A percentile compares a stretch with the other conserved stretches of the same genome.
Conservation (phyloP, 768 basidiomycete species). For the Tylopilus felleus region DNA sequence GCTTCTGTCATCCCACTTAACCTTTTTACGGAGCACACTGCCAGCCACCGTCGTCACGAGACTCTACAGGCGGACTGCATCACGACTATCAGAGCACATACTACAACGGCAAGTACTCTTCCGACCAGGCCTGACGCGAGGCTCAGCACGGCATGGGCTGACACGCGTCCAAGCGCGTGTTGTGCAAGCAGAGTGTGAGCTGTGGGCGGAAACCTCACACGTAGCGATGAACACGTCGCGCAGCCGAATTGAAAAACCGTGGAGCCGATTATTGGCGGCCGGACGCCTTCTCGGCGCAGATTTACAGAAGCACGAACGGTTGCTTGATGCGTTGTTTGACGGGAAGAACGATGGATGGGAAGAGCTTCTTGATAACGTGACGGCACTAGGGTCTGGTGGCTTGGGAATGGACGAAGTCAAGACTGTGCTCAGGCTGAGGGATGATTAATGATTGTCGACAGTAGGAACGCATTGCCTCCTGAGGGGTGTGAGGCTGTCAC, state of each 20-base stretch:
- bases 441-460: conserved; percentile 39
- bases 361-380: conserved; percentile 39
- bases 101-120: conserved; percentile 80
- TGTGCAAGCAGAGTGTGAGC: conserved; percentile 67
- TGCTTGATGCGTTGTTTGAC: conserved; percentile 15
- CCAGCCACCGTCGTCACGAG: conserved; percentile 53
- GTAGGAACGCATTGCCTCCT: background rate
- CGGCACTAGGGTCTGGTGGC: conserved; percentile 57
- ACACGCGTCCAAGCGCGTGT: conserved; percentile 49
- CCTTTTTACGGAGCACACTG: conserved; percentile 60
- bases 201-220: conserved; percentile 81
- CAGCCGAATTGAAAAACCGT: conserved; percentile 66
- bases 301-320: conserved; percentile 33
- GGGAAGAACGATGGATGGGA: conserved; percentile 47
- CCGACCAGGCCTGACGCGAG: conserved; percentile 61
- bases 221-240: conserved; percentile 47
- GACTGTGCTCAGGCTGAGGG: conserved; percentile 47
- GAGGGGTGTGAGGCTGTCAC: background rate
- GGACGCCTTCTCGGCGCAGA: conserved; percentile 65
- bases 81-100: conserved; percentile 72
- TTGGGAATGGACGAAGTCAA: conserved; percentile 60
- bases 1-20: conserved; percentile 75
- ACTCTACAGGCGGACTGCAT: conserved; percentile 73
- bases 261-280: conserved; percentile 70
- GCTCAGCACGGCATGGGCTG: conserved; percentile 18